A percentile compares a stretch with the other conserved stretches of the same genome.
Evolutionary conservation across 1,284 basidiomycete species (phyloP).

Genomic region (Boletus smithii): DNA sequence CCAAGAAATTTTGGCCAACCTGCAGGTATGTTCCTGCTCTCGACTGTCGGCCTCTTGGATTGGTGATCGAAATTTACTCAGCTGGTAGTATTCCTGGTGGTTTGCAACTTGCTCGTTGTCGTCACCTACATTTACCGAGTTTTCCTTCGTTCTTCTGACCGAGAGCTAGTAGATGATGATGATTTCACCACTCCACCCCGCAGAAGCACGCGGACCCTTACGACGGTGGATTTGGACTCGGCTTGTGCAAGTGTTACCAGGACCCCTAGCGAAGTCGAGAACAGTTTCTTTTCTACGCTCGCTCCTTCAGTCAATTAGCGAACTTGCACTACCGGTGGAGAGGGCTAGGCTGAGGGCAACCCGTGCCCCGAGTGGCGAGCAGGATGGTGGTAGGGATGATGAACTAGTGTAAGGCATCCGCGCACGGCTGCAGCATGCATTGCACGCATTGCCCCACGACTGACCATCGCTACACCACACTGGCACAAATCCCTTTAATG

Average conservation of each 20-base stretch:
- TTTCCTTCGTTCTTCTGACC: background rate
- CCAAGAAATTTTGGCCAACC: background rate
- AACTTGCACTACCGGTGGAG: background rate
- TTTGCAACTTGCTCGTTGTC: slow-evolving; percentile 19
- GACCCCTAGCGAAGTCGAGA: background rate
- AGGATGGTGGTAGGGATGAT: too few species aligned
- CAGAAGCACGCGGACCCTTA: background rate
- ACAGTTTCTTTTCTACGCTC: background rate
- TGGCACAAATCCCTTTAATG: too few species aligned
- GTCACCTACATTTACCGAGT: slow-evolving; percentile 15
- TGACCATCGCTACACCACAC: too few species aligned
- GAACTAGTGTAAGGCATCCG: too few species aligned
- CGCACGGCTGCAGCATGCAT: too few species aligned
- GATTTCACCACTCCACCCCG: slow-evolving; percentile 5
- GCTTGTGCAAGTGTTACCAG: background rate
- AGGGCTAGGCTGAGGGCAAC: background rate
- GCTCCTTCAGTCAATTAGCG: background rate
- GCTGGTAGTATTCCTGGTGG: slow-evolving; percentile 11
- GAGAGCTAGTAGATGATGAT: background rate
- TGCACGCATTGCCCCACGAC: too few species aligned
- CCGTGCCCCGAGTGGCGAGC: too few species aligned
- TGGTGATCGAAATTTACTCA: background rate
- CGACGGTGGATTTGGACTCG: background rate
- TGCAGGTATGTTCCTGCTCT: slow-evolving; percentile 5
- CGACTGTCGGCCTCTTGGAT: background rate